phyloP scores from a whole-genome alignment of 1,139 yeast species.

The Yamadazyma atmosphaerica region DNA sequence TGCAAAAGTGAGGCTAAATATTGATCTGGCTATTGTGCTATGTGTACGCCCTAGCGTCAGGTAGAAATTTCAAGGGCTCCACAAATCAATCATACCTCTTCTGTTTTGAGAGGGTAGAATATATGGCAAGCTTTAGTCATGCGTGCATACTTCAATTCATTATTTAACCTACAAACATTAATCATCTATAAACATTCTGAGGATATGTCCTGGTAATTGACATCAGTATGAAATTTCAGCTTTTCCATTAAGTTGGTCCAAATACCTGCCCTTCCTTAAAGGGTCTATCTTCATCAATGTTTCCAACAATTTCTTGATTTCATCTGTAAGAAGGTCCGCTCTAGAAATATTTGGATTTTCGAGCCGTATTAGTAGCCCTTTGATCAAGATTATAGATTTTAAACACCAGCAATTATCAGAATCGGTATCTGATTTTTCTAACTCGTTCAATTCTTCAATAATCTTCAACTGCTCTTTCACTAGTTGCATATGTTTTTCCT shows the following conservation, averaged over 20 bases:
- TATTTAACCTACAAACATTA: too few species aligned
- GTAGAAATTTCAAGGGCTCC: too few species aligned
- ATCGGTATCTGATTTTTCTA: constrained; percentile 59
- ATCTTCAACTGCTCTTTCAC: constrained; percentile 39
- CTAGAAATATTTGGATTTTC: constrained; percentile 10
- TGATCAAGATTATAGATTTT: constrained; percentile 50
- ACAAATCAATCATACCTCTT: neutral
- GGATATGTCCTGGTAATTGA: too few species aligned
- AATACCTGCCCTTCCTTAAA: constrained; percentile 61
- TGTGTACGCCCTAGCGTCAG: too few species aligned
- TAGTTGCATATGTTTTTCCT: constrained; percentile 23
- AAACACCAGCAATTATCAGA: constrained; percentile 73
- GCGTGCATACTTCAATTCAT: too few species aligned
- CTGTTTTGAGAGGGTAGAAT: too few species aligned
- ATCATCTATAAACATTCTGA: too few species aligned
- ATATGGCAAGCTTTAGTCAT: too few species aligned
- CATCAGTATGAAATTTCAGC: constrained; percentile 10
- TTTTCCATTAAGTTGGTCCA: constrained; percentile 33
- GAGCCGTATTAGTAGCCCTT: constrained; percentile 27
- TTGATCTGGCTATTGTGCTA: constrained; percentile 1
- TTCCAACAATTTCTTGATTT: constrained; percentile 30
- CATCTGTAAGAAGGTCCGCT: constrained; percentile 19
- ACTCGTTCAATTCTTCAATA: constrained; percentile 56
- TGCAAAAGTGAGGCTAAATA: neutral
- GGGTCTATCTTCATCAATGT: constrained; percentile 66